phyloP scores from a whole-genome alignment of 2,329 filamentous ascomycete species.

The Macrophomina tecta region DNA sequence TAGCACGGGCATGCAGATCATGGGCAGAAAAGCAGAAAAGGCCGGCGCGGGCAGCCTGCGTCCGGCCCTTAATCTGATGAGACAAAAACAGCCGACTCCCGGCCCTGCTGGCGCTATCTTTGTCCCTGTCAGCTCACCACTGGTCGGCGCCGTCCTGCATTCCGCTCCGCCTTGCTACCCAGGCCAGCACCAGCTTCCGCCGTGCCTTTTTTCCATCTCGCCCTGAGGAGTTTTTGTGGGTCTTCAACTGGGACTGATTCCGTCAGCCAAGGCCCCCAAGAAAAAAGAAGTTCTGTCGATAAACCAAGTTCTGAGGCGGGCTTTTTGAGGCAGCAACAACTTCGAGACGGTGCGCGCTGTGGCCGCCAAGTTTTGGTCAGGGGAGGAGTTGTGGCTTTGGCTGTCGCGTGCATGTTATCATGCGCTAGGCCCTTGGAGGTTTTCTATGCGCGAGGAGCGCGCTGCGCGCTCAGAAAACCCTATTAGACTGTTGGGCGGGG shows the following conservation, averaged over 20 bases:
- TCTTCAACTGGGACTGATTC: not conserved
- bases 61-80: conserved; percentile 4
- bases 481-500: not conserved
- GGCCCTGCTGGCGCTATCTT: not conserved
- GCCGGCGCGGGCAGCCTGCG: not conserved
- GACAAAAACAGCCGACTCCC: conserved; percentile 14
- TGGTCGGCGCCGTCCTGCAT: not conserved
- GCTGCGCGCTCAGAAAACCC: not conserved
- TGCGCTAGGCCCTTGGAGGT: not conserved
- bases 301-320: too few relatives aligned
- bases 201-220: not conserved
- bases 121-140: not conserved
- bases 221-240: not conserved
- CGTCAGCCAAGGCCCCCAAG: not conserved
- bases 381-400: not conserved
- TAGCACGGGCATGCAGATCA: not conserved
- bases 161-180: not conserved
- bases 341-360: not conserved
- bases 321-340: not conserved
- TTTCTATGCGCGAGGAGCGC: conserved; percentile 7
- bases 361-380: not conserved
- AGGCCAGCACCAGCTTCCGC: not conserved
- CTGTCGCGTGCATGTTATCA: conserved; percentile 3
- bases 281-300: not conserved
- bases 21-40: not conserved